These are phyloP conservation scores for Peronospora belbahrii DNA, from an alignment of 352 stramenopile genomes.

Conservation along the genomic window DNA sequence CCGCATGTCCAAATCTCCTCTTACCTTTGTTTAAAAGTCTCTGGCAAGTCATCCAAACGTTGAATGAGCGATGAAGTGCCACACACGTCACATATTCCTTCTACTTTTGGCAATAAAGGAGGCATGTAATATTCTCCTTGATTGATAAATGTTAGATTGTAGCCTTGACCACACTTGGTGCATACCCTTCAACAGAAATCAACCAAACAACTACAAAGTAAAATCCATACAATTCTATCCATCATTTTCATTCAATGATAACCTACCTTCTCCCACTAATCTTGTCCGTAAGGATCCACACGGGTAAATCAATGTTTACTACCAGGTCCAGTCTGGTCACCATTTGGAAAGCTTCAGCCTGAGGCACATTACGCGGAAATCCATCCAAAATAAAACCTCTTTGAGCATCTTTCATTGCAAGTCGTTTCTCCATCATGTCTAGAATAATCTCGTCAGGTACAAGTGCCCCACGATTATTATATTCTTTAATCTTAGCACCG, in stretches of 20 bases:
- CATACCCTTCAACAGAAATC: conserved; percentile 45
- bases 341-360: conserved; percentile 80
- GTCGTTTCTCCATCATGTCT: conserved; percentile 79
- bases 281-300: conserved; percentile 87
- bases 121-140: conserved; percentile 86
- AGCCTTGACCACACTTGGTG: conserved; percentile 72
- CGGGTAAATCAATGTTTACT: conserved; percentile 83
- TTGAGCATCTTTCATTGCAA: conserved; percentile 62
- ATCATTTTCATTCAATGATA: background rate
- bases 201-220: background rate
- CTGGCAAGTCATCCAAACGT: conserved; percentile 69
- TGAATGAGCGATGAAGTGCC: conserved; percentile 66
- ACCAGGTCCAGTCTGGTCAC: conserved; percentile 71
- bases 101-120: conserved; percentile 79
- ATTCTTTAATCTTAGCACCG: conserved; percentile 75
- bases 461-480: conserved; percentile 74
- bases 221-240: background rate
- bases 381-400: conserved; percentile 85
- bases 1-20: background rate
- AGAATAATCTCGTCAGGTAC: conserved; percentile 87
- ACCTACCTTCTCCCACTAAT: conserved; percentile 78
- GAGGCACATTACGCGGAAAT: conserved; percentile 84
- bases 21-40: conserved; percentile 73
- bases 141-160: conserved; percentile 87
- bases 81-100: conserved; percentile 74